phyloP scores from a whole-genome alignment of 495 filamentous ascomycete species.

The Podospora comata region DNA sequence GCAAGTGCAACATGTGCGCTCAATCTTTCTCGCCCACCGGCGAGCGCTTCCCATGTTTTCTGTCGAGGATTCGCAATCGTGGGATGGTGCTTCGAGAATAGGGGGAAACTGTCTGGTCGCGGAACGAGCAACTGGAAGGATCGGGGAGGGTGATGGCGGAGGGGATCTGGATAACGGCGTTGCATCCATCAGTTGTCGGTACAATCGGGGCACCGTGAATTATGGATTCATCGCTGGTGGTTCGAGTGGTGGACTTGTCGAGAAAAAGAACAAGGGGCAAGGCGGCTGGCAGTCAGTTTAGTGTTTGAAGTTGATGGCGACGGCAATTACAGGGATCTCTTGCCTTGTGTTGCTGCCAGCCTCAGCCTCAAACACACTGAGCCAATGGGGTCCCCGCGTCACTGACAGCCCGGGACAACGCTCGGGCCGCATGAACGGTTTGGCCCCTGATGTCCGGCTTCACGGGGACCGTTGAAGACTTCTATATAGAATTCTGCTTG shows the following conservation, averaged over 20 bases:
- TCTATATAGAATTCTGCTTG: neutral
- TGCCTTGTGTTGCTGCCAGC: neutral
- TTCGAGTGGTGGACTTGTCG: conserved; percentile 5
- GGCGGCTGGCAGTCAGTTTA: neutral
- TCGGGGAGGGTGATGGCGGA: conserved; percentile 5
- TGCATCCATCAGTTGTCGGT: conserved; percentile 26
- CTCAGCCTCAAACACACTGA: neutral
- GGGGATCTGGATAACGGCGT: conserved; percentile 24
- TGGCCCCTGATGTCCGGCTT: neutral
- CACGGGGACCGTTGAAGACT: neutral
- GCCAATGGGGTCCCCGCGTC: neutral
- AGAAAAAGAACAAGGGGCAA: neutral
- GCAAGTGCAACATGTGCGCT: conserved; percentile 77
- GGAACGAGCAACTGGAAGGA: neutral
- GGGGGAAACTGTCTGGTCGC: conserved; percentile 5
- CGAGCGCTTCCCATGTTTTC: conserved; percentile 29
- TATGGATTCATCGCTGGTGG: neutral
- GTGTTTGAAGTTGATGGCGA: neutral
- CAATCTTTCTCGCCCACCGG: conserved; percentile 69
- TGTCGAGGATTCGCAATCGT: neutral
- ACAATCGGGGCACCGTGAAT: neutral
- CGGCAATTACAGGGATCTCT: neutral
- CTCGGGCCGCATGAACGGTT: neutral
- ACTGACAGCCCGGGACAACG: neutral
- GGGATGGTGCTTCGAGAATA: conserved; percentile 25